Base-by-base conservation (phyloP, 139 green algal species). In the Chlorella sp. region DNA sequence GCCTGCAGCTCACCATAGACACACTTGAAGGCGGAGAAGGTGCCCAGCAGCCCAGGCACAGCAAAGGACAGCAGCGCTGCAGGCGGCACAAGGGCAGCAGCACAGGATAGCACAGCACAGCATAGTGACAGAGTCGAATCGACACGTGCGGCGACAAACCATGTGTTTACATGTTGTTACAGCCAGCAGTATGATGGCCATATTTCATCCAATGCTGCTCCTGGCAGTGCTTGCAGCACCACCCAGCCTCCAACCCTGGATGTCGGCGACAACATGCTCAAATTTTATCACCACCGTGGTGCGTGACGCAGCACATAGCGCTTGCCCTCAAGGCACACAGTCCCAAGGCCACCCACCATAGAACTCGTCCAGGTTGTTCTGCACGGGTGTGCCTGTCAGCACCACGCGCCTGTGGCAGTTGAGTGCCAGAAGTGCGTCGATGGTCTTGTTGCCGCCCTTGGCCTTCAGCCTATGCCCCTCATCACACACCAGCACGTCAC, bases 391-490 rank as follows among this genome's bases (percentile, higher is more conserved):
- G 50, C 91, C 89, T 1, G 83, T 85, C 0, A 98, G 80, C 29
- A 97, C 75, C n/a, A 97, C 83, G 32, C 88, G 77, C 17, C 82
- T 80, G 2, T 34, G 74, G 72, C 87, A 96, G 59, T 68, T 66
- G 26, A 96, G 79, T 26, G 70, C 62, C 35, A 85, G 77, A 66
- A 95, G 82, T 6, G 86, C 82, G 20, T 80, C 69, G 31, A 96
- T 93, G 34, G 90, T 98, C 76, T 97, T 91, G 77, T 88, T 93
- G 62, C 92, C 89, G 27, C 72, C 73, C 0, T 82, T 82, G 5
- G 78, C 74, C 76, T 97, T 96, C 14, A 97, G 88, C 72, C 72
- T 72, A 80, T 97, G 92, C 3, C 86, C 92, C 72, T 97, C 92
- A 70, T 97, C 92, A 77, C 88, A 93, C 29, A 96, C 84, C 60